Evolutionary conservation across 441 rosid genomes (phyloP), one percentile per base, ranked within the genome.

Genomic region (Hura crepitans): DNA sequence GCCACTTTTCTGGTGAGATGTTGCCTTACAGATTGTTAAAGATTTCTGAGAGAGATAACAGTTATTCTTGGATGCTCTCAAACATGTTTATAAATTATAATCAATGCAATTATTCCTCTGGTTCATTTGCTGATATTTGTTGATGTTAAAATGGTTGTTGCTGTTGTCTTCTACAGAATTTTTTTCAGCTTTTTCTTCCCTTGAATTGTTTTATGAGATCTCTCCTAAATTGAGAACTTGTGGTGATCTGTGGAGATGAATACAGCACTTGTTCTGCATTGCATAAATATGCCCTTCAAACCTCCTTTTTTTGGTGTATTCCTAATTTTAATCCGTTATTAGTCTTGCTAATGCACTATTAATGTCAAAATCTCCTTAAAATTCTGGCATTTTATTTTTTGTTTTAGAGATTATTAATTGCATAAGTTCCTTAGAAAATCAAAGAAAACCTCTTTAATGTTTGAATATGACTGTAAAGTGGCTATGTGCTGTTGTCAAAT

Each of bases 1-100:
- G 61, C 98, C 97, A 37, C 91, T 91, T 73, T 93, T 93, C 85
- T 93, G 98, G 98, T 93, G 72, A 83, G 82, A 51, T 70, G 57
- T 62, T 74, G 74, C 65, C 65, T 64, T 57, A 61, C 58, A 49
- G 49, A 31, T 39, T 72, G 28, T 37, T 18, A 64, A 68, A 61
- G 53, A 56, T 45, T 6, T 53, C 31, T 42, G 10, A 42, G 15
- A 42, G 12, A 10, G 3, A 11, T 42, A 42, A 1, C 8, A 10
- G 4, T 37, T 37, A 22, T 47, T 18, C 51, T 47, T 47, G 6
- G 17, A 4, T 20, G 4, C n/a, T 47, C 51, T 15, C 51, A 47
- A 47, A 15, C n/a, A 14, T 11, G 51, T 5, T 37, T 37, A 1
- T n/a, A n/a, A n/a, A n/a, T n/a, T 10, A 42, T 10, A 11, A 11